A percentile compares a stretch with the other conserved stretches of the same genome.
phyloP scores from a whole-genome alignment of 176 grass and related monocot species.

The Thalia dealbata region DNA sequence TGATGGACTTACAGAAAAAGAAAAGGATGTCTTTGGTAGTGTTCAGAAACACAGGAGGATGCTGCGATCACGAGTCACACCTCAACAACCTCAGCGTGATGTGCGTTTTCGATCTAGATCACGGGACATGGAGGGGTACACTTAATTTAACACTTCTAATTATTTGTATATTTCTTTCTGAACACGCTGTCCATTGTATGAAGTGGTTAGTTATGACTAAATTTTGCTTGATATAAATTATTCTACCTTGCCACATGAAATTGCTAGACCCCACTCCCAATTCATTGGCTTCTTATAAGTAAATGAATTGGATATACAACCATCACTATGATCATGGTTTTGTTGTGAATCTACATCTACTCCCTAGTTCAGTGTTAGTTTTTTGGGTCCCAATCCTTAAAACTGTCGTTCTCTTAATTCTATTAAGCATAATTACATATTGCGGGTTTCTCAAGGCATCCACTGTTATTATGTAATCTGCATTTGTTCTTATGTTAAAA shows the following conservation, averaged over 20 bases:
- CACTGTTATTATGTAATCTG: neutral
- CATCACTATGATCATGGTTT: neutral
- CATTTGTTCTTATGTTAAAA: neutral
- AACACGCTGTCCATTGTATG: neutral
- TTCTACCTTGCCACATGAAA: neutral
- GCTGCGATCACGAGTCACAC: neutral
- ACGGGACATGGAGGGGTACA: constrained; percentile 71
- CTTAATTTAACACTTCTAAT: constrained; percentile 17
- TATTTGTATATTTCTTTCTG: neutral
- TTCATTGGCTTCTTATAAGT: neutral
- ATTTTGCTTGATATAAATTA: neutral
- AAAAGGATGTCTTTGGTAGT: constrained; percentile 64
- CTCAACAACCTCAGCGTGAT: constrained; percentile 57
- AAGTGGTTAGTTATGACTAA: neutral
- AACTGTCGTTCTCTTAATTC: neutral
- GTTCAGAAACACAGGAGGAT: constrained; percentile 24
- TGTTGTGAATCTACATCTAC: neutral
- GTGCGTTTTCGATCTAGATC: constrained; percentile 52
- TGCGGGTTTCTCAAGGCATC: neutral
- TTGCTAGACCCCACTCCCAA: neutral
- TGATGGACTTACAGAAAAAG: constrained; percentile 54
- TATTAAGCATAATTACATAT: neutral
- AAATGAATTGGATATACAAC: neutral
- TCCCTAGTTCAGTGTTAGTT: neutral
- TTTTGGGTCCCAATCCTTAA: neutral